A percentile compares a stretch with the other conserved stretches of the same genome.
phyloP scores from a whole-genome alignment of 202 grass and related monocot genomes.

The Carex sylvatica region DNA sequence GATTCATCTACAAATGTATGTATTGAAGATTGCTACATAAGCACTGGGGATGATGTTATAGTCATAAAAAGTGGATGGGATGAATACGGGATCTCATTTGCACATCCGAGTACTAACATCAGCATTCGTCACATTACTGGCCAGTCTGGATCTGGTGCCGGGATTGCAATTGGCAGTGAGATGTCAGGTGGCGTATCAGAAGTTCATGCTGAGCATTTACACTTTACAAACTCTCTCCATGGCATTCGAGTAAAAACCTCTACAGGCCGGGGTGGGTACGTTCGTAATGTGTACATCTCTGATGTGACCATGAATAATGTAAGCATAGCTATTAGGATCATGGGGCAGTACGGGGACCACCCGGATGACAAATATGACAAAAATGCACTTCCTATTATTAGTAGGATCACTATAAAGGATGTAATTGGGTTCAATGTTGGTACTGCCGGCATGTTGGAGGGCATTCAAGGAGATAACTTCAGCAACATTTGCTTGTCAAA shows the following conservation, averaged over 20 bases:
- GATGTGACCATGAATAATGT: constrained; percentile 70
- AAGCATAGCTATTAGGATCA: constrained; percentile 83
- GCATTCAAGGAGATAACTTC: constrained; percentile 83
- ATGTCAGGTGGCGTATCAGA: constrained; percentile 95
- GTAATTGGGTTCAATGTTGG: constrained; percentile 54
- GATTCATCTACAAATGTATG: constrained; percentile 90
- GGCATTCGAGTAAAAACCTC: constrained; percentile 87
- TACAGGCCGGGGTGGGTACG: constrained; percentile 76
- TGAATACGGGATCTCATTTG: constrained; percentile 86
- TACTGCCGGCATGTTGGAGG: constrained; percentile 62
- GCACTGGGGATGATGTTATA: constrained; percentile 71
- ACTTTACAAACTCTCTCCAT: constrained; percentile 61
- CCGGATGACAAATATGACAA: constrained; percentile 76
- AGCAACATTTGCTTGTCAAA: constrained; percentile 86
- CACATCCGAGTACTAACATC: constrained; percentile 70
- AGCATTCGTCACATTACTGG: constrained; percentile 69
- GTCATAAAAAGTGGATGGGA: constrained; percentile 95
- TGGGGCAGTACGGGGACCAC: constrained; percentile 71
- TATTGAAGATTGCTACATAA: constrained; percentile 87
- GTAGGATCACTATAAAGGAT: constrained; percentile 72
- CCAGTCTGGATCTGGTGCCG: constrained; percentile 56
- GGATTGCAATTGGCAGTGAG: constrained; percentile 90
- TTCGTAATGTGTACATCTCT: constrained; percentile 62
- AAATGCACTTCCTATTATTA: constrained; percentile 67
- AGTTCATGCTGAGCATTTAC: constrained; percentile 51